A percentile compares a stretch with the other conserved stretches of the same genome.
These are phyloP conservation scores for Aspergillus sparsus DNA, from an alignment of 495 filamentous ascomycete genomes.

Conservation along the genomic window DNA sequence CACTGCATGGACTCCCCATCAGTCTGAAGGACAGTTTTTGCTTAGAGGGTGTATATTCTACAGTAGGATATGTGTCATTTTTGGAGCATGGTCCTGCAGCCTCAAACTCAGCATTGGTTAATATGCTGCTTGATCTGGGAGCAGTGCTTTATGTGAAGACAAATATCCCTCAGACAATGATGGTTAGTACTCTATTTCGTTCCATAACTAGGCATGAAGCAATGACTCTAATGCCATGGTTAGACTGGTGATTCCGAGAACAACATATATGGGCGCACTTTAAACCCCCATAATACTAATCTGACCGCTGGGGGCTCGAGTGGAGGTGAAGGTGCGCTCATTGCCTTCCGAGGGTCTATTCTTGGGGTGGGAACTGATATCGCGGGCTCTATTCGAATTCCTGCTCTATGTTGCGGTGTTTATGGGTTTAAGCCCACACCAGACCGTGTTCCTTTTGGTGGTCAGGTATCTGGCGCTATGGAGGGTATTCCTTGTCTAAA, in stretches of 20 bases:
- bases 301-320: constrained; percentile 59
- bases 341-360: constrained; percentile 56
- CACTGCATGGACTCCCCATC: constrained; percentile 63
- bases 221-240: not conserved
- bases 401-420: constrained; percentile 61
- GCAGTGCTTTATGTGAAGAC: constrained; percentile 64
- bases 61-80: constrained; percentile 45
- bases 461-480: constrained; percentile 41
- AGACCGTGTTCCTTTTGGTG: constrained; percentile 50
- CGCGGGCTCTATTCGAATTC: constrained; percentile 62
- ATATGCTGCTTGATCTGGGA: constrained; percentile 35
- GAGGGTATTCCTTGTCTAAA: constrained; percentile 45
- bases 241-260: constrained; percentile 48
- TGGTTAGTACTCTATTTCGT: constrained; percentile 18
- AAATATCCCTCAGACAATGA: constrained; percentile 55
- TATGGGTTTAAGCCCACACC: constrained; percentile 64
- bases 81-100: constrained; percentile 48
- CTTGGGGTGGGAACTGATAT: constrained; percentile 70
- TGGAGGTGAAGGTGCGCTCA: constrained; percentile 65
- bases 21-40: constrained; percentile 64
- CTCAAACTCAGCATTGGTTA: constrained; percentile 44
- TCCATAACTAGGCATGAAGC: not conserved
- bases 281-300: constrained; percentile 56
- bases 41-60: constrained; percentile 48
- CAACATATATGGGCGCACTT: constrained; percentile 45